Evolutionary conservation across 75 land plant species (phyloP), one percentile per base, ranked within the genome.

Genomic region (Gnetum montanum): DNA sequence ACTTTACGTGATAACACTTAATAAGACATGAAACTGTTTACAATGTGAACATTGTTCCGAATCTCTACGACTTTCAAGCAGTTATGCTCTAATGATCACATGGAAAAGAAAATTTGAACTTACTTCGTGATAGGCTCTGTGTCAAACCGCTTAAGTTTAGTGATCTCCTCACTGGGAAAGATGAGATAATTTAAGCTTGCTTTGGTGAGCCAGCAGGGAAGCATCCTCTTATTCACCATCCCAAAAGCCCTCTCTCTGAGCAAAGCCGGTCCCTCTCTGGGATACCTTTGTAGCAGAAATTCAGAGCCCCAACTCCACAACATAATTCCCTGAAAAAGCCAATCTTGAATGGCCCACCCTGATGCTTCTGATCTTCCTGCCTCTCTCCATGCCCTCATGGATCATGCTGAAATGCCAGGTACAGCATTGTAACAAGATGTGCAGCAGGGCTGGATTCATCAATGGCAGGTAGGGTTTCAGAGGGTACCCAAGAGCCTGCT

Each of bases 361-460:
- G 8, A 88, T 73, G 46, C 76, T 79, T 62, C 66, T 66, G 19
- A 77, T 74, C 15, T 70, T 81, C 49, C 74, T 50, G 37, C 38
- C 58, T 18, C 43, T 41, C 44, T 69, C 71, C 31, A 77, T 82
- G 5, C 68, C 60, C 1, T 73, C 73, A 49, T 93, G n/a, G n/a
- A n/a, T n/a, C n/a, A n/a, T n/a, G 84, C 73, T 93, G 98, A 48
- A 93, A 93, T 7, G 98, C 95, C 51, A 88, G 64, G 48, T 71
- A 93, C 23, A 93, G 66, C 63, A 93, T 51, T 0, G 86, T 72
- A 53, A 88, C 95, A 46, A 88, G 71, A 22, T 93, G 90, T 51
- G 69, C 78, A 0, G 82, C 95, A 0, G 94, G 97, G 34, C 72
- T 76, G 53, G 73, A 76, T 46, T 77, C 87, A 3, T 63, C 76